Base-by-base conservation (phyloP, 768 basidiomycete genomes). In the Saitozyma sp. region DNA sequence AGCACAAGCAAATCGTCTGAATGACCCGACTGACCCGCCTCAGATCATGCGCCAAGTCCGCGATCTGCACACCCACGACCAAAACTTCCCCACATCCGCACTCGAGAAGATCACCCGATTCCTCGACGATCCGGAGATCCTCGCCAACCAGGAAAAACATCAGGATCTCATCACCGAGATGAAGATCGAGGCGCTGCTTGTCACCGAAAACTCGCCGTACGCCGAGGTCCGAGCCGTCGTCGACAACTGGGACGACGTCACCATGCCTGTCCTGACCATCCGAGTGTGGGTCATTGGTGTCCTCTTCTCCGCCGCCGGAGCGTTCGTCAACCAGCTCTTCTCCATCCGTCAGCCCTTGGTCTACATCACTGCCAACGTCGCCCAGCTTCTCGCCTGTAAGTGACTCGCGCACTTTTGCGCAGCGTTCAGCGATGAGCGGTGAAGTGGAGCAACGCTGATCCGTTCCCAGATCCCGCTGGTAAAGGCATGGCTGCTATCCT, bases 221-320 rank as follows among this genome's bases (percentile, higher is more conserved):
- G 89, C 88, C 7, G 90, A 92, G 68, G 87, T 88, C 29, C 84
- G 86, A 59, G 85, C 87, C 50, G 85, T 86, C 51, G 88, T 88
- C 17, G 84, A 87, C 57, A 45, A 54, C 29, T 58, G 56, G 14
- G 74, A 79, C 56, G 76, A 79, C 52, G 57, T 62, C 11, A 54
- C 53, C 16, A 71, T 76, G 63, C 73, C 76, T 13, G 65, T 59
- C 42, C 61, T 68, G 49, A 79, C 78, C 37, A 73, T 79, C 61
- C 56, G 78, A 46, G 65, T 66, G 41, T 74, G 68, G 63, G 56
- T 76, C 29, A 62, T 79, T 42, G 77, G 77, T 43, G 65, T 64
- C 39, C 52, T 73, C 49, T 86, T 88, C 70, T 79, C 84, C 5
- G 74, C 72, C 65, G 56, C 87, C 16, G 62, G 71, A 13, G 74